Conservation (phyloP, 2,329 filamentous ascomycete genomes). For the Aspergillus hiratsukae region DNA sequence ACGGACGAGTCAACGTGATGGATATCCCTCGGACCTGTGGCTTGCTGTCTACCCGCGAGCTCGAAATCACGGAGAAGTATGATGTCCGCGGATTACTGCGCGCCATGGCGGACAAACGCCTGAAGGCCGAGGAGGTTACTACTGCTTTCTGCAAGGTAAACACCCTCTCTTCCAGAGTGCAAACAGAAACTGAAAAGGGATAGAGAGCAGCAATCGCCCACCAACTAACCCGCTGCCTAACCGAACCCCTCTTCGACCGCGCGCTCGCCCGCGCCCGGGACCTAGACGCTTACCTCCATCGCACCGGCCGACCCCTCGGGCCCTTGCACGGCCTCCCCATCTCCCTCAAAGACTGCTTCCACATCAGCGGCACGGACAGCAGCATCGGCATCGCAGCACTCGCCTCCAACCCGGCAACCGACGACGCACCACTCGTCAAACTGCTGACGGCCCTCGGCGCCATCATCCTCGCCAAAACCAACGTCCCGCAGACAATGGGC, state of each 20-base stretch:
- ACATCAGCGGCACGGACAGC: constrained; percentile 47
- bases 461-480: constrained; percentile 66
- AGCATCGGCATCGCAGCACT: constrained; percentile 57
- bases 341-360: constrained; percentile 46
- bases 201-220: constrained; percentile 36
- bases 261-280: constrained; percentile 47
- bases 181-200: not conserved
- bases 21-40: constrained; percentile 51
- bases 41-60: constrained; percentile 47
- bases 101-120: constrained; percentile 29
- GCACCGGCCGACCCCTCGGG: constrained; percentile 44
- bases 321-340: constrained; percentile 61
- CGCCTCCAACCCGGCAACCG: constrained; percentile 54
- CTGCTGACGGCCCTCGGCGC: constrained; percentile 58
- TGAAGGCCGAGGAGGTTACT: constrained; percentile 45
- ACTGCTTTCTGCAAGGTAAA: constrained; percentile 52
- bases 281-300: constrained; percentile 44
- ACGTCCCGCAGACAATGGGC: constrained; percentile 57
- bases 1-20: constrained; percentile 38
- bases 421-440: constrained; percentile 55
- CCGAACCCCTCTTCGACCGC: constrained; percentile 49
- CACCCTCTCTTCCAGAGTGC: too few species aligned
- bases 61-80: constrained; percentile 53
- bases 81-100: constrained; percentile 39
- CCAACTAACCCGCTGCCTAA: constrained; percentile 45